Conservation (phyloP, 768 basidiomycete genomes). For the Neoboletus brunneissimus region DNA sequence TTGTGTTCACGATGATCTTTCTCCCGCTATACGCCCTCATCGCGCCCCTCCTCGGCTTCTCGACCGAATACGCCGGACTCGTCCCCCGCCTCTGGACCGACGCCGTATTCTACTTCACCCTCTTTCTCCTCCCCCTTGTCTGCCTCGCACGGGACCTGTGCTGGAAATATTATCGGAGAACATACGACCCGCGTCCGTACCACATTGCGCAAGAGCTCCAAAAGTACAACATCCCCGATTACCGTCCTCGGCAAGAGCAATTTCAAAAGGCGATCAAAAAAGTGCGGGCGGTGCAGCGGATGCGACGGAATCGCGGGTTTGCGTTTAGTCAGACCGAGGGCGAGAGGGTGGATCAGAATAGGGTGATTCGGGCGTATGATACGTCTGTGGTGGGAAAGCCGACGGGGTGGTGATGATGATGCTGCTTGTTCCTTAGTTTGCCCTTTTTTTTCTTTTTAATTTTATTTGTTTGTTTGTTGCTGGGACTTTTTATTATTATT, state of each 20-base stretch:
- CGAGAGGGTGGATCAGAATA: slow-evolving; percentile 77
- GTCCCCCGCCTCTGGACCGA: slow-evolving; percentile 90
- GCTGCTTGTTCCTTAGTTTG: too few relatives aligned
- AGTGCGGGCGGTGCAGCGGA: slow-evolving; percentile 95
- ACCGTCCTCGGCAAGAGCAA: slow-evolving; percentile 97
- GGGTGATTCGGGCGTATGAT: slow-evolving; percentile 83
- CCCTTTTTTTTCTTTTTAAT: too few relatives aligned
- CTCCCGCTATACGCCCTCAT: slow-evolving; percentile 87
- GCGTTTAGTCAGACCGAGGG: slow-evolving; percentile 98
- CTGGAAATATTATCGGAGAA: slow-evolving; percentile 97
- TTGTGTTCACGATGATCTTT: slow-evolving; percentile 94
- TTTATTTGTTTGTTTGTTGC: not conserved
- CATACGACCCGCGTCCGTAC: slow-evolving; percentile 89
- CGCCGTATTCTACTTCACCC: slow-evolving; percentile 83
- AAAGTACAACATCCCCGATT: slow-evolving; percentile 97
- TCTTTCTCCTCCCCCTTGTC: slow-evolving; percentile 79
- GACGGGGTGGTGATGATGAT: too few relatives aligned
- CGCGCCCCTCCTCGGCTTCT: slow-evolving; percentile 85
- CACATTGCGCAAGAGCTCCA: slow-evolving; percentile 99
- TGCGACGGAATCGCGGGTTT: slow-evolving; percentile 95
- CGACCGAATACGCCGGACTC: slow-evolving; percentile 84
- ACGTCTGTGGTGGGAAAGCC: slow-evolving; percentile 74
- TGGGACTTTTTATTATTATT: not conserved
- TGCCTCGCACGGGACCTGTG: slow-evolving; percentile 86
- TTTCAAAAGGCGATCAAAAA: slow-evolving; percentile 99